Evolutionary conservation across 805 yeast genomes (phyloP).

Genomic region (Wilhelminamyces savonicus): DNA sequence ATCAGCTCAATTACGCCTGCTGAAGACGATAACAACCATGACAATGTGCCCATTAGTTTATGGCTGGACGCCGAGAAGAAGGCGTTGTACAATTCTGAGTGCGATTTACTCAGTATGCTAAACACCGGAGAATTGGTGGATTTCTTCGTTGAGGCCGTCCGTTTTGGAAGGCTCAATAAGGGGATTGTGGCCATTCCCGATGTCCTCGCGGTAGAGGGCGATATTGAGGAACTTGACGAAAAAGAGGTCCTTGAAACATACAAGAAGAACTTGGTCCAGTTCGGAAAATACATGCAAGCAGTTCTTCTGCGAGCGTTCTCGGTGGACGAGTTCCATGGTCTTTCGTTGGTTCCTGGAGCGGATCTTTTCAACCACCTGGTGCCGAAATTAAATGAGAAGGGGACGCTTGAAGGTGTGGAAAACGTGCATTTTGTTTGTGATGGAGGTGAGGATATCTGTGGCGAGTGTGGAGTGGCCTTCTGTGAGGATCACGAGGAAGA

Average conservation of each 20-base stretch:
- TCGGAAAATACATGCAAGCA: slow-evolving; percentile 53
- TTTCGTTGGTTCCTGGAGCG: slow-evolving; percentile 85
- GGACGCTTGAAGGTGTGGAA: slow-evolving; percentile 29
- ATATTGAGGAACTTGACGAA: not conserved
- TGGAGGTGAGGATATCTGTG: slow-evolving; percentile 11
- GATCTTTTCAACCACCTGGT: slow-evolving; percentile 76
- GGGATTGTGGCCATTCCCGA: slow-evolving; percentile 28
- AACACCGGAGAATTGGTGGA: slow-evolving; percentile 38
- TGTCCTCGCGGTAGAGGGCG: slow-evolving; percentile 20
- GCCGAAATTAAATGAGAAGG: slow-evolving; percentile 17
- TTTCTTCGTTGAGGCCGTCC: slow-evolving; percentile 33
- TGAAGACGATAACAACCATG: slow-evolving; percentile 20
- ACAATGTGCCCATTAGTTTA: slow-evolving; percentile 51
- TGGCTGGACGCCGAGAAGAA: slow-evolving; percentile 52
- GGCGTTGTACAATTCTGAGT: slow-evolving; percentile 54
- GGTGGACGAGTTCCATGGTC: slow-evolving; percentile 67
- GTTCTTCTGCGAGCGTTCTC: slow-evolving; percentile 77
- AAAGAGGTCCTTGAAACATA: slow-evolving; percentile 2
- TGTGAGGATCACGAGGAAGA: slow-evolving; percentile 6
- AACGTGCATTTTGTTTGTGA: slow-evolving; percentile 37
- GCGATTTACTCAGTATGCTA: slow-evolving; percentile 53
- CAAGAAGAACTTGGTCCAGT: slow-evolving; percentile 29
- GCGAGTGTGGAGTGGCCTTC: slow-evolving; percentile 1
- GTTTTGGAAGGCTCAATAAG: slow-evolving; percentile 32
- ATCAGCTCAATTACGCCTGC: slow-evolving; percentile 44